Percentiles rank a stretch among this genome's conserved stretches.
Conservation (phyloP, 1,139 yeast genomes). For the Kodamaea ohmeri region DNA sequence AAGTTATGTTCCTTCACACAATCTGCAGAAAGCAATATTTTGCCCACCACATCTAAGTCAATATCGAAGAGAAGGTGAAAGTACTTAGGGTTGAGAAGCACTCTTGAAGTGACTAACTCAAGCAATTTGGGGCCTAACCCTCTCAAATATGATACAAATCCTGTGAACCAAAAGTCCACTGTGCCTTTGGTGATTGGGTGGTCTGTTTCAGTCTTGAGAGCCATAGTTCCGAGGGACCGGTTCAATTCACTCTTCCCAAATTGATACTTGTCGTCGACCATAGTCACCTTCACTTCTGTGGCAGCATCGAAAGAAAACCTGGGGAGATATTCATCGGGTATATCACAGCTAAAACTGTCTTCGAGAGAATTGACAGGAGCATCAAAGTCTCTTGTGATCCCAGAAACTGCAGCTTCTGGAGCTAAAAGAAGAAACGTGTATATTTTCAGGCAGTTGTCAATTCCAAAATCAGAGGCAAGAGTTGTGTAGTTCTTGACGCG, state of each 20-base stretch:
- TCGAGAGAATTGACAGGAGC: constrained; percentile 17
- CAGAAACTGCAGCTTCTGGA: constrained; percentile 20
- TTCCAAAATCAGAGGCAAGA: constrained; percentile 32
- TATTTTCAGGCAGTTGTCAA: constrained; percentile 21
- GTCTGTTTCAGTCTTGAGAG: constrained; percentile 29
- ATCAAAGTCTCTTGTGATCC: constrained; percentile 24
- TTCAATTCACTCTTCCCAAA: constrained; percentile 19
- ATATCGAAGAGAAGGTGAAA: constrained; percentile 7
- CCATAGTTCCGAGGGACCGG: constrained; percentile 45
- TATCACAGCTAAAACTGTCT: constrained; percentile 29
- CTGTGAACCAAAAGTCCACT: constrained; percentile 43
- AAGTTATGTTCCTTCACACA: constrained; percentile 53
- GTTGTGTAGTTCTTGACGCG: constrained; percentile 35
- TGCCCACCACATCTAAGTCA: constrained; percentile 10
- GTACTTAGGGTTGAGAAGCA: constrained; percentile 14
- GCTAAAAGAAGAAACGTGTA: constrained; percentile 31
- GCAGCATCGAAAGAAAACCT: not conserved
- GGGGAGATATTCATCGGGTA: constrained; percentile 21
- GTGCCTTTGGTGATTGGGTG: constrained; percentile 4
- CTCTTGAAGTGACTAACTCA: constrained; percentile 20
- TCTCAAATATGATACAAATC: constrained; percentile 50
- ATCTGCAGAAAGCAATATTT: constrained; percentile 31
- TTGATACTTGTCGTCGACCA: constrained; percentile 20
- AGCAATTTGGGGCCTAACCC: constrained; percentile 40
- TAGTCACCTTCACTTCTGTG: constrained; percentile 17